phyloP scores from a whole-genome alignment of 345 rosid species.

The Firmiana major region DNA sequence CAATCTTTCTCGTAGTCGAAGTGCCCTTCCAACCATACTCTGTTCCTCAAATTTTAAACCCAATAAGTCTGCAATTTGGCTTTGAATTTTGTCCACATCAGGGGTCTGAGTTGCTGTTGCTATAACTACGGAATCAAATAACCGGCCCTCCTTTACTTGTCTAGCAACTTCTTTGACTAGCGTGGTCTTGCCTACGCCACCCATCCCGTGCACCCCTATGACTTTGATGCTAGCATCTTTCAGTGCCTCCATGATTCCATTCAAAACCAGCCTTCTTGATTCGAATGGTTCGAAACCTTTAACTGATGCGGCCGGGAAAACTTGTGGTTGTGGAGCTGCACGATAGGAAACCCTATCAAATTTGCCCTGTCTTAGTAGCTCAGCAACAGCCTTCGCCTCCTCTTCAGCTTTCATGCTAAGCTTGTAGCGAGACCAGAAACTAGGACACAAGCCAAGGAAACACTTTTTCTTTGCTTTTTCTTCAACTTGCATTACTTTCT shows the following conservation, averaged over 20 bases:
- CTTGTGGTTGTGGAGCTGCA: neutral
- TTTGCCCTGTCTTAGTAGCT: neutral
- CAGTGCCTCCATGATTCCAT: neutral
- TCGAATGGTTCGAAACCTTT: slow-evolving; percentile 1
- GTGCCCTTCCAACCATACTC: slow-evolving; percentile 2
- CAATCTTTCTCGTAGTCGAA: neutral
- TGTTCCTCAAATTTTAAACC: neutral
- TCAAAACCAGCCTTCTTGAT: neutral
- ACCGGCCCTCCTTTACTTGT: neutral
- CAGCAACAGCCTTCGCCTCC: neutral
- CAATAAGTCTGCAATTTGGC: slow-evolving; percentile 9
- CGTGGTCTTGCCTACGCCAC: neutral
- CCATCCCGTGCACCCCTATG: neutral
- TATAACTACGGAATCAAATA: slow-evolving; percentile 17
- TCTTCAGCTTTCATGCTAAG: neutral
- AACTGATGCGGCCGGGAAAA: neutral
- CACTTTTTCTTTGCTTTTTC: slow-evolving; percentile 1
- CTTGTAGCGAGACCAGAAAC: neutral
- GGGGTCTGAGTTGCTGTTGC: slow-evolving; percentile 12
- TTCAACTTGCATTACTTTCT: neutral
- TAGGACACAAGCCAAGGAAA: slow-evolving; percentile 1
- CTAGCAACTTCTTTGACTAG: slow-evolving; percentile 1
- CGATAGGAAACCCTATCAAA: neutral
- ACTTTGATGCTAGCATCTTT: neutral
- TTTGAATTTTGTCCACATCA: slow-evolving; percentile 15